A percentile compares a stretch with the other conserved stretches of the same genome.
Evolutionary conservation across 148 eudicot genomes (phyloP).

Genomic region (Rhododendron vialii): DNA sequence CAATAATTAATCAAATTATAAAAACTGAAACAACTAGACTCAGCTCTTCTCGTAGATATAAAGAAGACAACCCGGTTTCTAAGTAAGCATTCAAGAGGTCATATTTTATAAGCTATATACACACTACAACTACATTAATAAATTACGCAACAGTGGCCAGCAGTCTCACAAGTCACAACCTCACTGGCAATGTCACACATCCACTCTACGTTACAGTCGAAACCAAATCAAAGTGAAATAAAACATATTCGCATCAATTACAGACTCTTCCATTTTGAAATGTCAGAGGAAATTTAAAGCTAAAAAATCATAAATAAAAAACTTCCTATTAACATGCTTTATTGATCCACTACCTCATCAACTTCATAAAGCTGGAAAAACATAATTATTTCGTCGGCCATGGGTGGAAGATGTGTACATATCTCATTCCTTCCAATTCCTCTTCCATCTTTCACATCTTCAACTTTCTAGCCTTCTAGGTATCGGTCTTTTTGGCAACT

Average conservation of each 20-base stretch:
- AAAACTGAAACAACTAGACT: too few relatives aligned
- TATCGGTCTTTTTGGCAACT: neutral
- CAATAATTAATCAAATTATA: too few relatives aligned
- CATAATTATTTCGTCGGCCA: neutral
- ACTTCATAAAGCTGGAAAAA: neutral
- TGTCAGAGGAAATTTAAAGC: neutral
- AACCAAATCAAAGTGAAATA: neutral
- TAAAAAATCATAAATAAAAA: neutral
- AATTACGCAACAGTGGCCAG: neutral
- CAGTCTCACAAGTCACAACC: neutral
- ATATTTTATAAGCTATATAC: neutral
- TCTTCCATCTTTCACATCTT: neutral
- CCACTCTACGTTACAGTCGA: neutral
- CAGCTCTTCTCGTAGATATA: too few relatives aligned
- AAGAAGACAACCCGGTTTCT: neutral
- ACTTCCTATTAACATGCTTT: neutral
- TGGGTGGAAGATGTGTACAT: neutral
- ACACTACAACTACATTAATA: neutral
- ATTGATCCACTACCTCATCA: neutral
- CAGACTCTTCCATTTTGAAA: neutral
- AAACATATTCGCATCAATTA: neutral
- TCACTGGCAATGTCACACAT: neutral
- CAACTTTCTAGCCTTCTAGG: neutral
- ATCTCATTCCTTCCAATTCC: neutral
- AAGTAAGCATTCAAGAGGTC: neutral